These are phyloP conservation scores for Notholithocarpus densiflorus DNA, from an alignment of 306 rosid genomes.

Conservation along the genomic window DNA sequence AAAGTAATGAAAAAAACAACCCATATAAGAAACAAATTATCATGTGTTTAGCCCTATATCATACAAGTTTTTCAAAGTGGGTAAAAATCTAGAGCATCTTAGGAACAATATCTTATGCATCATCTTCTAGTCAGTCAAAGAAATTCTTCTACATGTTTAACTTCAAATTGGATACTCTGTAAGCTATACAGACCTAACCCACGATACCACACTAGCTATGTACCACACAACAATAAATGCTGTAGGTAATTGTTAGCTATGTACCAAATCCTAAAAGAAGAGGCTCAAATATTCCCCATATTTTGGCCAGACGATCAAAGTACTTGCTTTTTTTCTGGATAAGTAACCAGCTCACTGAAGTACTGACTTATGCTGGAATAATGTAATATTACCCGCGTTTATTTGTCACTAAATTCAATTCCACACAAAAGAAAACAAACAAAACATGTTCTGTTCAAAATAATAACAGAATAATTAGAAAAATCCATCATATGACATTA, in stretches of 20 bases:
- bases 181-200: neutral
- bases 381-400: neutral
- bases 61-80: neutral
- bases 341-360: neutral
- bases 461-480: neutral
- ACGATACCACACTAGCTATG: neutral
- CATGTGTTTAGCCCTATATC: neutral
- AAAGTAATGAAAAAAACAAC: too few relatives aligned
- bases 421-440: neutral
- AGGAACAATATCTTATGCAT: neutral
- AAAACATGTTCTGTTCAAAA: neutral
- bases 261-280: neutral
- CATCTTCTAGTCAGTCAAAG: neutral
- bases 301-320: too few relatives aligned
- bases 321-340: too few relatives aligned
- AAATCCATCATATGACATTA: neutral
- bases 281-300: neutral
- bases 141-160: neutral
- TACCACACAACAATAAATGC: neutral
- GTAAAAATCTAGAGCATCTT: neutral
- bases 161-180: neutral
- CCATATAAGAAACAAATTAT: neutral
- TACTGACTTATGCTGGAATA: neutral
- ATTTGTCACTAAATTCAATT: neutral
- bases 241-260: neutral